These are phyloP conservation scores for Hanseniaspora lindneri DNA, from an alignment of 805 yeast genomes.

Conservation along the genomic window DNA sequence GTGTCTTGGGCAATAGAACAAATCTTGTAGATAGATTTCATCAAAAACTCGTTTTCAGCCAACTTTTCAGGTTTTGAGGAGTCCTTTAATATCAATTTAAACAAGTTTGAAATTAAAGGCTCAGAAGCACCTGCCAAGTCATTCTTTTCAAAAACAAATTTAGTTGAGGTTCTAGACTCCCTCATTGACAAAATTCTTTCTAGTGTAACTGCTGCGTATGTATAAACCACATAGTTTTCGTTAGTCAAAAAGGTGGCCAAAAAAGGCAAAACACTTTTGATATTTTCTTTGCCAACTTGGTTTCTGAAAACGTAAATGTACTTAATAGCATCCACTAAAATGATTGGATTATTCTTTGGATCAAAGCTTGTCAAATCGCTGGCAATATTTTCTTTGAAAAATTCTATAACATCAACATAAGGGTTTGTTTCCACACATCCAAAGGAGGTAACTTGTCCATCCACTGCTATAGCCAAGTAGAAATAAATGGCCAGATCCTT, in stretches of 20 bases:
- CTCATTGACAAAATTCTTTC: constrained; percentile 78
- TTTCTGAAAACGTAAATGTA: constrained; percentile 82
- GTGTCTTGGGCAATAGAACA: constrained; percentile 59
- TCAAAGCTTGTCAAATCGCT: constrained; percentile 55
- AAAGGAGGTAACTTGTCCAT: constrained; percentile 71
- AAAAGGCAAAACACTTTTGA: constrained; percentile 66
- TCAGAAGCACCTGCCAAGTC: constrained; percentile 59
- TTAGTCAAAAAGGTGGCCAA: constrained; percentile 58
- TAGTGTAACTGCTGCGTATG: constrained; percentile 86
- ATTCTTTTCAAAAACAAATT: constrained; percentile 52
- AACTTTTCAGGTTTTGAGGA: constrained; percentile 70
- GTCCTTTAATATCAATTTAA: constrained; percentile 50
- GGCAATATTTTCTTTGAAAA: constrained; percentile 71
- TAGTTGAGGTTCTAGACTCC: constrained; percentile 37
- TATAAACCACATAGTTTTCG: constrained; percentile 67
- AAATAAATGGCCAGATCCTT: constrained; percentile 80
- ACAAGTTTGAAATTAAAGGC: constrained; percentile 52
- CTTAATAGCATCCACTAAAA: constrained; percentile 85
- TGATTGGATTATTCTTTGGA: constrained; percentile 48
- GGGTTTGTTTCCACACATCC: constrained; percentile 83
- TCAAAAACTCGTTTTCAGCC: constrained; percentile 88
- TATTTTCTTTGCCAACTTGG: constrained; percentile 78
- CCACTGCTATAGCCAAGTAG: constrained; percentile 81
- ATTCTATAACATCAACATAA: constrained; percentile 72
- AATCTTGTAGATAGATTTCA: constrained; percentile 79